Conservation (phyloP, 2,329 filamentous ascomycete genomes). For the Colletotrichum truncatum region DNA sequence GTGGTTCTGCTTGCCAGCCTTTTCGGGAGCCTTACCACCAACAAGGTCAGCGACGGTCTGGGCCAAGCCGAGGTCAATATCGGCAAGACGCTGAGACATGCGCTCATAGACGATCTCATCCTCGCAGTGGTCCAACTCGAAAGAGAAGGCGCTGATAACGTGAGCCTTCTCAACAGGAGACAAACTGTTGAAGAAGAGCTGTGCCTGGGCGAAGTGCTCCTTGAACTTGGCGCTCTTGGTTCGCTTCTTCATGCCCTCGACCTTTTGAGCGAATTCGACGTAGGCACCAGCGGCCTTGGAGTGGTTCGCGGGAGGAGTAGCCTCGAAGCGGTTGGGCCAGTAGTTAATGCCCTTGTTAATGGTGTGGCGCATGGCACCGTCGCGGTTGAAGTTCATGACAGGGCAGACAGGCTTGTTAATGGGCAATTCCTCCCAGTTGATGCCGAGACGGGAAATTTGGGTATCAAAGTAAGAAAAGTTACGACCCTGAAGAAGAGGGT, state of each 20-base stretch:
- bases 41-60: constrained; percentile 75
- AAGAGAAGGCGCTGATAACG: constrained; percentile 67
- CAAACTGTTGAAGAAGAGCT: constrained; percentile 85
- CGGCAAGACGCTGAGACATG: constrained; percentile 72
- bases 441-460: constrained; percentile 74
- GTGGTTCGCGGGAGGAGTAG: constrained; percentile 65
- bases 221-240: constrained; percentile 77
- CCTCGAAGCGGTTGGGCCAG: constrained; percentile 78
- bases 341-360: constrained; percentile 83
- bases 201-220: constrained; percentile 81
- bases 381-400: constrained; percentile 80
- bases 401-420: constrained; percentile 81
- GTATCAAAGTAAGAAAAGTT: constrained; percentile 76
- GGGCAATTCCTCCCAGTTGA: constrained; percentile 81
- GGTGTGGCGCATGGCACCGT: constrained; percentile 76
- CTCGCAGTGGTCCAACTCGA: constrained; percentile 84
- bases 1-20: constrained; percentile 65
- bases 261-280: constrained; percentile 71
- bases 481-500: constrained; percentile 77
- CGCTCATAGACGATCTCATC: constrained; percentile 80
- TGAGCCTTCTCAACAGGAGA: constrained; percentile 72
- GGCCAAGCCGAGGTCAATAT: constrained; percentile 78
- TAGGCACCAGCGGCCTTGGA: constrained; percentile 72
- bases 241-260: constrained; percentile 76
- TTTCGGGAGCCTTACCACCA: constrained; percentile 67